Conservation (phyloP, 2,329 filamentous ascomycete species). For the Aureobasidium mangrovei region DNA sequence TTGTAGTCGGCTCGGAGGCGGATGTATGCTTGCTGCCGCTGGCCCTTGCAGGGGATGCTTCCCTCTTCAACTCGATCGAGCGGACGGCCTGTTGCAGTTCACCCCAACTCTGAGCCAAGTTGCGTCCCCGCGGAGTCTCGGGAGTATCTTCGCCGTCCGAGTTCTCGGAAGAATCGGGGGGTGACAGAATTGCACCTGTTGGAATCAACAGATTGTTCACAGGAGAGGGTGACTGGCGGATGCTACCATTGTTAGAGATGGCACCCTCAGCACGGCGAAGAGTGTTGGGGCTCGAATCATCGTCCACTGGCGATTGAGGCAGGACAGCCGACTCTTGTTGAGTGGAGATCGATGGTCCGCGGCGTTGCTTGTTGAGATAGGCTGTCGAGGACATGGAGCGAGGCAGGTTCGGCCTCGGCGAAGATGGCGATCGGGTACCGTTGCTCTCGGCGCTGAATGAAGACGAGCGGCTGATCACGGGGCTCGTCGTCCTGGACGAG, state of each 20-base stretch:
- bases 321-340: slow-evolving; percentile 24
- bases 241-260: slow-evolving; percentile 45
- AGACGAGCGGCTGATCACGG: slow-evolving; percentile 41
- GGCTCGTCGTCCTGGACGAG: slow-evolving; percentile 46
- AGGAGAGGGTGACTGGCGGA: slow-evolving; percentile 78
- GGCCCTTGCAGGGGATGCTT: slow-evolving; percentile 45
- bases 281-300: slow-evolving; percentile 7
- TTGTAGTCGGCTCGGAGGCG: slow-evolving; percentile 28
- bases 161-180: slow-evolving; percentile 72
- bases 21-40: slow-evolving; percentile 15
- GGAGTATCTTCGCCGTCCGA: slow-evolving; percentile 71
- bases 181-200: slow-evolving; percentile 77
- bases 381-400: slow-evolving; percentile 51
- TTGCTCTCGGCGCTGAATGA: slow-evolving; percentile 38
- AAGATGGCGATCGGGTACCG: slow-evolving; percentile 27
- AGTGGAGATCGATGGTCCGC: slow-evolving; percentile 43
- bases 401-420: slow-evolving; percentile 40
- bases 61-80: slow-evolving; percentile 60
- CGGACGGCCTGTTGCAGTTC: slow-evolving; percentile 78
- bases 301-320: slow-evolving; percentile 11
- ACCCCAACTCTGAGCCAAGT: slow-evolving; percentile 40
- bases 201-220: slow-evolving; percentile 69
- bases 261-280: slow-evolving; percentile 1
- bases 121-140: slow-evolving; percentile 31
- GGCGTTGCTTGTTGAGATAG: slow-evolving; percentile 53